Evolutionary conservation across 495 filamentous ascomycete genomes (phyloP), one percentile per base, ranked within the genome.

Genomic region (Trichoderma gamsii): DNA sequence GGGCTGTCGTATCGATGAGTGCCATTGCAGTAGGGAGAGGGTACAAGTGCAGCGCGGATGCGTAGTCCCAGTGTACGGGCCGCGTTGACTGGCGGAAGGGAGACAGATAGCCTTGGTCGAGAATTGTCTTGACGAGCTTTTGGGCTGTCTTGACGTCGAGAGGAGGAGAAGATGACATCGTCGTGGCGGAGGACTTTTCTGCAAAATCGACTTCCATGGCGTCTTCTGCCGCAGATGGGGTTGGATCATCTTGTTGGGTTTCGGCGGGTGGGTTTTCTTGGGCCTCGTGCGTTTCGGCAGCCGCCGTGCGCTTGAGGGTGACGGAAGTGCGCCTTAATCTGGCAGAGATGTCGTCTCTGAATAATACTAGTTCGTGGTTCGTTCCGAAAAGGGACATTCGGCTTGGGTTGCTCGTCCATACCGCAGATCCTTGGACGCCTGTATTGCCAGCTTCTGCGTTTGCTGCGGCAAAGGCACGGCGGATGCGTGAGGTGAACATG

Each of bases 1-100:
- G 86, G 29, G 87, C 87, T 44, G 93, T 90, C 5, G 90, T 80
- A 73, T 99, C 95, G 6, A 90, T 88, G 23, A 99, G 77, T 27
- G 97, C 86, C 71, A 98, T 73, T 0, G 89, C 86, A 16, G 89
- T 94, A 6, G 95, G 95, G 49, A 98, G 76, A 13, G 95, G 95
- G 74, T 97, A 98, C 16, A 99, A 81, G 63, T 89, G 85, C 63
- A 97, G 74, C 15, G 90, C 81, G 6, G 75, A 68, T 0, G 87
- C 86, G 77, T 89, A 90, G 76, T 97, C 93, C 95, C 95, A 97
- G 66, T 95, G 83, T 13, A 96, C 84, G 1, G 95, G 95, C 3
- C 95, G 85, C 32, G 83, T 79, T 1, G 85, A 79, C 35, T 91
- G 82, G 0, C 90, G 89, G 78, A 97, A 99, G 0, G 95, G 95